Evolutionary conservation across 2,329 filamentous ascomycete species (phyloP), one percentile per base, ranked within the genome.

Genomic region (Nigrospora sphaerica): DNA sequence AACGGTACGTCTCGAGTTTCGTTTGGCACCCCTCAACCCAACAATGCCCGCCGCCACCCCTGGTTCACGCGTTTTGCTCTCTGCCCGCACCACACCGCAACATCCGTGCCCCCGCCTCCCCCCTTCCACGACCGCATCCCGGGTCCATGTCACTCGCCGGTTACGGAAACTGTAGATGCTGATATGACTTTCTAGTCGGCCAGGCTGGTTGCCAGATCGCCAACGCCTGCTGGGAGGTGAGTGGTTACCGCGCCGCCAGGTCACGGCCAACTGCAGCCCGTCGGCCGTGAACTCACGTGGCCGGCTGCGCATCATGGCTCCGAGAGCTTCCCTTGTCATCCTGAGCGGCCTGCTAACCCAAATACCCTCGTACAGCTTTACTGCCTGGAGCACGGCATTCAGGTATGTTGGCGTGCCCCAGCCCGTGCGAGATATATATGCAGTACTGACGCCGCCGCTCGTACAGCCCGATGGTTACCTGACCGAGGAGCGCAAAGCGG

Each of bases 161-260:
- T 10, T 2, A 37, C n/a, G 12, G 5, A 37, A 41, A 46, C 44
- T 46, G 48, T 45, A 49, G 48, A 62, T 73, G 62, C 80, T 86
- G 68, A 86, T 75, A 56, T 58, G 64, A 54, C 71, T 66, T 45
- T 66, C 65, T 72, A 98, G 93, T 98, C 81, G 93, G 93, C 76
- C 93, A 98, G 83, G 93, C 93, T 71, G 93, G 93, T 86, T 97
- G 93, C 85, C 93, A 98, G 74, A 98, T 98, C 69, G 93, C 92
- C 77, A 98, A 98, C 81, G 93, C 93, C 63, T 97, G 93, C 85
- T 98, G 93, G 93, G 93, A 98, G 90, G 93, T 98, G 78, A 78
- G 88, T 78, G 65, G 31, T 28, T 32, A 23, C 31, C 32, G 7
- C 11, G 12, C 28, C 23, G 7, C 63, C 51, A 49, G 40, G 53